These are phyloP conservation scores for Nicotiana otophora DNA, from an alignment of 257 asterid genomes.

Conservation along the genomic window DNA sequence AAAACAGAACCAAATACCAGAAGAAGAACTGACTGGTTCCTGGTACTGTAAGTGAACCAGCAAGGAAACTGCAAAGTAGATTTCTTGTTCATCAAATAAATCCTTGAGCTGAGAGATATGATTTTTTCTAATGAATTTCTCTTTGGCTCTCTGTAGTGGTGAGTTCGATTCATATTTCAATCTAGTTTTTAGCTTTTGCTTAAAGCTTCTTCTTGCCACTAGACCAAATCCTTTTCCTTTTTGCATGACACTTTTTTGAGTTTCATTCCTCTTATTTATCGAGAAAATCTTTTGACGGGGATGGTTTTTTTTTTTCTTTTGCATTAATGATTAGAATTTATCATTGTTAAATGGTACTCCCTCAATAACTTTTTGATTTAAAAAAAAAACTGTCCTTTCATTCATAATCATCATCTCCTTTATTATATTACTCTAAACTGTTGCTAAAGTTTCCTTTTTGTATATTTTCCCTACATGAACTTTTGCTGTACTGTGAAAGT, in stretches of 20 bases:
- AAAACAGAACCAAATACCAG: background rate
- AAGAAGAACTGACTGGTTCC: background rate
- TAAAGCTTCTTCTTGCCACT: no score
- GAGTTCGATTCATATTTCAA: background rate
- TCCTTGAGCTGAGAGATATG: background rate
- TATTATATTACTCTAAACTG: background rate
- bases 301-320: background rate
- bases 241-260: background rate
- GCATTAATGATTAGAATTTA: background rate
- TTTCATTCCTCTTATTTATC: no score
- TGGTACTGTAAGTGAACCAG: background rate
- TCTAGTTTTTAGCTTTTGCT: background rate
- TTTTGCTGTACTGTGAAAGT: background rate
- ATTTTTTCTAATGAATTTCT: background rate
- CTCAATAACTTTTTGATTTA: background rate
- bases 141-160: background rate
- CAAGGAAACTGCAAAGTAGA: no score
- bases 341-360: background rate
- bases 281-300: background rate
- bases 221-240: background rate
- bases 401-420: background rate
- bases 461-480: background rate
- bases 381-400: background rate
- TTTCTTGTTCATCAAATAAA: background rate
- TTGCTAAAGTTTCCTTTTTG: background rate